Evolutionary conservation across 371 early-diverging fungal genomes (phyloP).

Genomic region (Nematocida homosporus): DNA sequence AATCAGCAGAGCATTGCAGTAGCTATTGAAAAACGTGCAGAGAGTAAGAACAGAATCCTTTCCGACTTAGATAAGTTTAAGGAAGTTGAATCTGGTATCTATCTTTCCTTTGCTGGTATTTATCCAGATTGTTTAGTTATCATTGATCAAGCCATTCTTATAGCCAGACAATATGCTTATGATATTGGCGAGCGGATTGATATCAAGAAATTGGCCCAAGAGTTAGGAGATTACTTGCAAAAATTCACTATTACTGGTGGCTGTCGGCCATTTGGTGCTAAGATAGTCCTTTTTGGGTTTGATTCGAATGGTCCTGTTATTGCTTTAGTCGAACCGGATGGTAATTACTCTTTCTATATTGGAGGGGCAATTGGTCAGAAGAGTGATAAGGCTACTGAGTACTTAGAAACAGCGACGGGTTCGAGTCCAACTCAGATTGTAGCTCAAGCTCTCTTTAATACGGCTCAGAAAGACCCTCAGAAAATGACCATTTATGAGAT

Average conservation of each 20-base stretch:
- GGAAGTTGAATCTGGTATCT: conserved; percentile 73
- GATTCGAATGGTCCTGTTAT: conserved; percentile 78
- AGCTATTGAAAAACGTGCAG: conserved; percentile 83
- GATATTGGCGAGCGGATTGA: conserved; percentile 76
- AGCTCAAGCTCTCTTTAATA: conserved; percentile 18
- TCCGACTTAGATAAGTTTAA: conserved; percentile 82
- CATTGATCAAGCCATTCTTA: conserved; percentile 50
- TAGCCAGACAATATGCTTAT: conserved; percentile 59
- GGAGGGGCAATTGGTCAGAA: conserved; percentile 69
- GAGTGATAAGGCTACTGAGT: conserved; percentile 70
- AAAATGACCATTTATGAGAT: conserved; percentile 51
- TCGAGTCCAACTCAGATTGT: conserved; percentile 3
- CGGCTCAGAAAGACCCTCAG: conserved; percentile 50
- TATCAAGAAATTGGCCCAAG: conserved; percentile 79
- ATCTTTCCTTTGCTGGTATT: conserved; percentile 74
- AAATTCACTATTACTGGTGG: conserved; percentile 97
- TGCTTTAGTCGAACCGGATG: conserved; percentile 96
- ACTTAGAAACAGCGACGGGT: conserved; percentile 10
- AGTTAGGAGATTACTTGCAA: conserved; percentile 68
- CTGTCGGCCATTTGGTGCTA: conserved; percentile 95
- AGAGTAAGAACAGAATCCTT: conserved; percentile 84
- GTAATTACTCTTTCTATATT: conserved; percentile 95
- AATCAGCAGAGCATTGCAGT: conserved; percentile 55
- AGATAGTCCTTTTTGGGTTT: conserved; percentile 85
- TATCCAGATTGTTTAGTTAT: conserved; percentile 66